A percentile compares a stretch with the other conserved stretches of the same genome.
phyloP scores from a whole-genome alignment of 2,329 filamentous ascomycete genomes.

The Corniculantispora saksenae region DNA sequence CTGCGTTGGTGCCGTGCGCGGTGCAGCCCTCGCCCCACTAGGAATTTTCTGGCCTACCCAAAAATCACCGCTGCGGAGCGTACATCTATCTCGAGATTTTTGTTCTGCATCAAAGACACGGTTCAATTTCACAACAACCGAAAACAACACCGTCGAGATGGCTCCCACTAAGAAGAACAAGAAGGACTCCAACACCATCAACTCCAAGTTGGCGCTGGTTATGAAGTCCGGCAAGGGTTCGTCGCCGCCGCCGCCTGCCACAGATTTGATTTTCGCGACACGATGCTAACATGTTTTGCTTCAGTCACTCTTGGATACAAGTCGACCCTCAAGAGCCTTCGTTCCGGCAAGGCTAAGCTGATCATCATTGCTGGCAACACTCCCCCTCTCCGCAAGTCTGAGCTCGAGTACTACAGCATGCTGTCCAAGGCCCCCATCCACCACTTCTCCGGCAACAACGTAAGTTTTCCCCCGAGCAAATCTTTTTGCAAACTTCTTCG shows the following conservation, averaged over 20 bases:
- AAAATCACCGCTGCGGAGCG: constrained; percentile 26
- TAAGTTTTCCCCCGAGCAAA: constrained; percentile 60
- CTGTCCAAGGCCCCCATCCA: constrained; percentile 92
- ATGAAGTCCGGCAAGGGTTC: constrained; percentile 77
- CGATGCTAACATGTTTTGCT: constrained; percentile 20
- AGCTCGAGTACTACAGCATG: constrained; percentile 96
- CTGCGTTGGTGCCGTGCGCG: constrained; percentile 25
- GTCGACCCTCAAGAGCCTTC: constrained; percentile 75
- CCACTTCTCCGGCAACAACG: constrained; percentile 98
- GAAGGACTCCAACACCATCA: constrained; percentile 77
- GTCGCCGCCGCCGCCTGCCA: constrained; percentile 17
- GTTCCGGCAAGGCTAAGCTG: constrained; percentile 97
- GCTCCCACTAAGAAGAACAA: constrained; percentile 75
- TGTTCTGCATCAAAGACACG: constrained; percentile 21
- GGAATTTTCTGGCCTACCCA: constrained; percentile 21
- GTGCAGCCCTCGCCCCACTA: constrained; percentile 18
- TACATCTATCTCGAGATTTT: constrained; percentile 26
- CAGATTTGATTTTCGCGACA: not conserved
- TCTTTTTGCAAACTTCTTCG: constrained; percentile 27
- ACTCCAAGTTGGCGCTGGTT: constrained; percentile 62
- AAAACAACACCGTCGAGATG: constrained; percentile 57
- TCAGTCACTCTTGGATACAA: constrained; percentile 46
- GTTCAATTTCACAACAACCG: constrained; percentile 34
- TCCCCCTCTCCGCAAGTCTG: constrained; percentile 94
- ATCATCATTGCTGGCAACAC: constrained; percentile 94